Base-by-base conservation (phyloP, 805 yeast genomes). In the Sugiyamaella mastotermitis region DNA sequence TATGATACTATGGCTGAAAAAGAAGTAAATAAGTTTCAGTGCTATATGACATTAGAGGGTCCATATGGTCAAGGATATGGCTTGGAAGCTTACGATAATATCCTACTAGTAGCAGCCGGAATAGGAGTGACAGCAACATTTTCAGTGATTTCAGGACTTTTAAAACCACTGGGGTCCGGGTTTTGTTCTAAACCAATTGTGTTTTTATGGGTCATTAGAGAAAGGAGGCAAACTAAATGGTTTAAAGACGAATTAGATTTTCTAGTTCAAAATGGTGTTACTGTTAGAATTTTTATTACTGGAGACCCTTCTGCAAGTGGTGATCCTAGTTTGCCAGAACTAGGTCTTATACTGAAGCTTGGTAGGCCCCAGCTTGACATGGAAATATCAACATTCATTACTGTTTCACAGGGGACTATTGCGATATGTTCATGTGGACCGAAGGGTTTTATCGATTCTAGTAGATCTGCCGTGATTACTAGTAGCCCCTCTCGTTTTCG, bases 51-150 rank as follows among this genome's bases (percentile, higher is more conserved):
- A 13, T 31, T 75, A 3, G 90, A 82, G 53, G 90, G 90, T 1
- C 87, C 88, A 1, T 82, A 83, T 51, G 84, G 90, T 2, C 64
- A 66, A 27, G 46, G 69, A 2, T 53, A 72, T 3, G 72, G 78
- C 2, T 60, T 75, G 11, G 59, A 63, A 18, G 60, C 64, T 31
- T 80, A 70, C 48, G 71, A 75, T 34, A 69, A 72, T 40, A 71
- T 78, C 4, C 65, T 80, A 5, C 67, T 79, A 31, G 45, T 82
- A 17, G 81, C 88, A 5, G 88, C 86, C 33, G 90, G 92, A 21
- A 76, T 76, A 38, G 92, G 92, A 38, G 65, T 83, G 36, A 78
- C 90, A 1, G 83, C 77, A 1, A 66, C 73, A 14, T 70, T 71
- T 42, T 60, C 74, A 3, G 64, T 72, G 40, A 76, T 70, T 7